Evolutionary conservation across 257 asterid species (phyloP).

Genomic region (Petunia axillaris): DNA sequence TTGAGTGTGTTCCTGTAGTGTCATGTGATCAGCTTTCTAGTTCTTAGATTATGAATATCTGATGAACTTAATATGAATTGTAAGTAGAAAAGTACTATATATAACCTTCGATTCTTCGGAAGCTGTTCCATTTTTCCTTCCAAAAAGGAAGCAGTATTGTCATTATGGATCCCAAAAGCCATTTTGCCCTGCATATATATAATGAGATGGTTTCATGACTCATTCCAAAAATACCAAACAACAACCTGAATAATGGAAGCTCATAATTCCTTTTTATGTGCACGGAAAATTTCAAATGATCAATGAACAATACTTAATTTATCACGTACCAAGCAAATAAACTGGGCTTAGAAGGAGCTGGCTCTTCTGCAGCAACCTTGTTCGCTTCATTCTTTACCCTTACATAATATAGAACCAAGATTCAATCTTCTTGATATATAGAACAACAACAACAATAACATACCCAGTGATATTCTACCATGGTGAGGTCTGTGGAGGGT

Average conservation of each 20-base stretch:
- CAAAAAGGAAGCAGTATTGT: slow-evolving; percentile 58
- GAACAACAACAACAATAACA: too few relatives aligned
- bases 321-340: slow-evolving; percentile 52
- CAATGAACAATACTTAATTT: neutral
- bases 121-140: slow-evolving; percentile 54
- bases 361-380: slow-evolving; percentile 27
- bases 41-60: too few relatives aligned
- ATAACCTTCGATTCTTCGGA: slow-evolving; percentile 58
- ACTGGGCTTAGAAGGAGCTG: slow-evolving; percentile 41
- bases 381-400: slow-evolving; percentile 46
- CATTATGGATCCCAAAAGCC: slow-evolving; percentile 57
- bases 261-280: neutral
- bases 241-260: too few relatives aligned
- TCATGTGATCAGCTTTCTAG: too few relatives aligned
- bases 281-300: neutral
- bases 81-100: too few relatives aligned
- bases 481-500: too few relatives aligned
- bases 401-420: slow-evolving; percentile 15
- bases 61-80: too few relatives aligned
- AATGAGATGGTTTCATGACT: neutral
- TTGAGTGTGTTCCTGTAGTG: too few relatives aligned
- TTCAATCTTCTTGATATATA: neutral
- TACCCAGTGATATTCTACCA: too few relatives aligned
- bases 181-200: slow-evolving; percentile 54
- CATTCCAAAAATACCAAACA: neutral